Evolutionary conservation across 805 yeast genomes (phyloP), one percentile per base, ranked within the genome.

Genomic region (Hanseniaspora thailandica): DNA sequence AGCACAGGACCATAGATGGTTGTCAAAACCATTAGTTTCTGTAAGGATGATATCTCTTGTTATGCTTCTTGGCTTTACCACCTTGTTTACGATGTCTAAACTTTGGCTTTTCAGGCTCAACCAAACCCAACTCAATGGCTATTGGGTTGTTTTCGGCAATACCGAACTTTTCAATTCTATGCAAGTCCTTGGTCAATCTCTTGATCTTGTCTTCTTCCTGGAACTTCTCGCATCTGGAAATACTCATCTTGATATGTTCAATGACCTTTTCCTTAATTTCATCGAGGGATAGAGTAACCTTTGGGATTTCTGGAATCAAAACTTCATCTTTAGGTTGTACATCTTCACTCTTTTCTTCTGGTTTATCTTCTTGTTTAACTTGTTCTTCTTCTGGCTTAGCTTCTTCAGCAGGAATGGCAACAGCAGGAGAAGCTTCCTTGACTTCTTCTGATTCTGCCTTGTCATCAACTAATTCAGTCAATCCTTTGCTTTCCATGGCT

Each of bases 91-190:
- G n/a, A n/a, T n/a, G n/a, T n/a, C n/a, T n/a, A n/a, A n/a, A n/a
- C n/a, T n/a, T n/a, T n/a, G n/a, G n/a, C 19, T 12, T 38, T 12
- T 40, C 25, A n/a, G 13, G n/a, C 59, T 69, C 70, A 47, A 72
- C 77, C 41, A 78, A 62, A 0, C 88, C 88, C 45, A 84, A 71
- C 61, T 83, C 88, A 57, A 69, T 71, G 35, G 87, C 88, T 58
- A 84, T 67, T 9, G 81, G 76, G 39, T 84, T 79, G 55, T 80
- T 80, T 34, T 73, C 64, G 57, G 81, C 83, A 47, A 86, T 77
- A 28, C 97, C 97, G 63, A 87, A 89, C 70, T 86, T 87, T 64
- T 82, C 82, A 57, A 88, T 78, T 43, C 69, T 60, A 5, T 47
- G 58, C 26, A 65, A 57, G 50, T 60, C 62, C 63, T 95, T 78